Evolutionary conservation across 2,329 filamentous ascomycete species (phyloP), one percentile per base, ranked within the genome.

Genomic region (Elsinoe necatrix): DNA sequence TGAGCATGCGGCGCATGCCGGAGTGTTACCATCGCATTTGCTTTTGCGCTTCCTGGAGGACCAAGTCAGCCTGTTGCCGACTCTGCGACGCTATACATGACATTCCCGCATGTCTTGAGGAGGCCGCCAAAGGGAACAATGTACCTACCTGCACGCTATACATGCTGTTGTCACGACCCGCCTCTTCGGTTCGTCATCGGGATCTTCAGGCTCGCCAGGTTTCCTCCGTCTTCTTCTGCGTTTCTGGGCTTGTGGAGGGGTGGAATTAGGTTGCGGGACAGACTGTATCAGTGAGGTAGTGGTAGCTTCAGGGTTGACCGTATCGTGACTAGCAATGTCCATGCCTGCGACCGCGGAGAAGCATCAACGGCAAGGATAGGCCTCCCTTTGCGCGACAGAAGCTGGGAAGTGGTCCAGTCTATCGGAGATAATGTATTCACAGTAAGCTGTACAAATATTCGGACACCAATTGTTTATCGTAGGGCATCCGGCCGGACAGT

Each of bases 1-100:
- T 60, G 88, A 84, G 72, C 93, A 98, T n/a, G 93, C 92, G 6
- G 92, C 92, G 69, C 93, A 97, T 64, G 88, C 91, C 4, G 92
- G 92, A 4, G 87, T 78, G 57, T 90, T 91, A 59, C 92, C 92
- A 71, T 97, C 92, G 71, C 92, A 97, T 79, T 70, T 71, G 56
- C 63, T 67, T 57, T 71, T 70, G 12, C 68, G 65, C 59, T 68
- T 69, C 51, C 67, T 66, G 56, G 39, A 39, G 41, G n/a, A 20
- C 4, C 5, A n/a, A 35, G 35, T 60, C 57, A 62, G 60, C 52
- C 16, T 39, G 18, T n/a, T 21, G 7, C 27, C 27, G 27, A 29
- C 4, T 29, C 4, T 29, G 9, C 9, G 9, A 4, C 27, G 27
- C 27, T 29, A 29, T 29, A 29, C 27, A 23, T 37, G 25, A 16